Evolutionary conservation across 495 filamentous ascomycete genomes (phyloP).

Genomic region (Amphirosellinia nigrospora): DNA sequence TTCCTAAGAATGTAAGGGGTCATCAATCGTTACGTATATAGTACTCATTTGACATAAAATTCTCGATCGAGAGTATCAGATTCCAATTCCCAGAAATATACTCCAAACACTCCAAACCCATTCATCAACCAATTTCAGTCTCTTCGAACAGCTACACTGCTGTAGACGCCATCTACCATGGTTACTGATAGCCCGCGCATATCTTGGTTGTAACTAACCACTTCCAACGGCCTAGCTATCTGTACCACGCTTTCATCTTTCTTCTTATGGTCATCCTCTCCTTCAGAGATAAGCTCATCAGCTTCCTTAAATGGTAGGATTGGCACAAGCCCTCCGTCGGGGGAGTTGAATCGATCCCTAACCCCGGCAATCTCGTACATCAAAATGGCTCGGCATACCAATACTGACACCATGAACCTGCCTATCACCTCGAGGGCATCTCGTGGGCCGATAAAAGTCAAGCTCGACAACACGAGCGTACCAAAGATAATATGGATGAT

Average conservation of each 20-base stretch:
- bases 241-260: background rate
- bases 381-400: constrained; percentile 27
- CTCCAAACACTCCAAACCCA: background rate
- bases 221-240: background rate
- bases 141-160: background rate
- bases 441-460: constrained; percentile 28
- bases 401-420: constrained; percentile 23
- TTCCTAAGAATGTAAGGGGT: no score
- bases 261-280: background rate
- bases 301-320: background rate
- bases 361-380: constrained; percentile 32
- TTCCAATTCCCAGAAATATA: background rate
- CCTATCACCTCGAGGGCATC: constrained; percentile 26
- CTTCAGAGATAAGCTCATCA: background rate
- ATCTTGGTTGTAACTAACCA: background rate
- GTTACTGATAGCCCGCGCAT: background rate
- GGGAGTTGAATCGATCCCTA: constrained; percentile 11
- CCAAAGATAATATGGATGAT: constrained; percentile 33
- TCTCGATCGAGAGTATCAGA: background rate
- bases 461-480: constrained; percentile 30
- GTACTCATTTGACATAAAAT: no score
- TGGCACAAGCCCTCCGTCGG: background rate
- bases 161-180: background rate
- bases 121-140: background rate
- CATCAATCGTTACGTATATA: no score